A percentile compares a stretch with the other conserved stretches of the same genome.
Conservation (phyloP, 805 yeast species). For the Candida palmyrensis region DNA sequence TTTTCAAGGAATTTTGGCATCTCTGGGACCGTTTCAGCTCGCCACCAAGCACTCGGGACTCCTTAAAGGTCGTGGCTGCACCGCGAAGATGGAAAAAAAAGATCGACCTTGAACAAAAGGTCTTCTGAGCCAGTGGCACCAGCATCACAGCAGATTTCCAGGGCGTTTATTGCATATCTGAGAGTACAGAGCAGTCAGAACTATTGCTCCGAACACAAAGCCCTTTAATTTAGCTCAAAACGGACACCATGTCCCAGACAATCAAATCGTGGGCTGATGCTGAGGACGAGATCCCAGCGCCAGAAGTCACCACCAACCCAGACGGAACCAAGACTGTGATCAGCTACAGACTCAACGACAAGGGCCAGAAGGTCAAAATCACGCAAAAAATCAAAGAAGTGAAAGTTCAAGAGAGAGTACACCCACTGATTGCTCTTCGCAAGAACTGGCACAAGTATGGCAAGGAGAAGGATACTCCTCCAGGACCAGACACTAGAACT, state of each 20-base stretch:
- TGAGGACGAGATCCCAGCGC: conserved; percentile 66
- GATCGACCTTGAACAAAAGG: no score
- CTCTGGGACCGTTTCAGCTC: no score
- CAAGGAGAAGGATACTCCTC: conserved; percentile 59
- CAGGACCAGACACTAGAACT: conserved; percentile 86
- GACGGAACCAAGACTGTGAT: conserved; percentile 91
- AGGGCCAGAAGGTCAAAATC: conserved; percentile 80
- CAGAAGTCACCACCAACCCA: conserved; percentile 68
- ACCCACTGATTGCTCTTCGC: conserved; percentile 82
- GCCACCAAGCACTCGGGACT: no score
- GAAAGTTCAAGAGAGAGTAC: conserved; percentile 73
- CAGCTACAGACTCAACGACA: conserved; percentile 65
- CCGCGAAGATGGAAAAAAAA: no score
- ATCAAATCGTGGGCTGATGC: conserved; percentile 66
- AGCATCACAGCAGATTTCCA: no score
- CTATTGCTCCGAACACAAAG: no score
- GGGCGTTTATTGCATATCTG: no score
- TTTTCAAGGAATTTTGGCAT: no score
- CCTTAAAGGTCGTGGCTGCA: no score
- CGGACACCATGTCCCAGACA: conserved; percentile 21
- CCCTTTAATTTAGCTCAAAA: no score
- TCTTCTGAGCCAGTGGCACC: no score
- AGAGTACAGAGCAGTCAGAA: no score
- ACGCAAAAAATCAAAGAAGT: conserved; percentile 81
- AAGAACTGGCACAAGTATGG: conserved; percentile 89